These are phyloP conservation scores for Saussurea involucrata DNA, from an alignment of 129 eudicot species.

Conservation along the genomic window DNA sequence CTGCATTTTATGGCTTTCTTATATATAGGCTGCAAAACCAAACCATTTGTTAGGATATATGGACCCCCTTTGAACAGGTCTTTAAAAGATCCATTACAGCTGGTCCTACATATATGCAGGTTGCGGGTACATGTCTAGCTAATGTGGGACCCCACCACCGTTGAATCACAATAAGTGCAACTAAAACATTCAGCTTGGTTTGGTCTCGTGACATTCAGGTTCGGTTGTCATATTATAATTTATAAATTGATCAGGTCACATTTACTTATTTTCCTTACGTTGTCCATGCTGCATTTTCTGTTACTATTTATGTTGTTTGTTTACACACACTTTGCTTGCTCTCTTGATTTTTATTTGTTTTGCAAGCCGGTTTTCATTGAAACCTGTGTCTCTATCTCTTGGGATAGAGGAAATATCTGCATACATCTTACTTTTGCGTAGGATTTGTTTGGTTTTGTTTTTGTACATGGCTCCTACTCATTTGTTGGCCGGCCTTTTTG, in stretches of 20 bases:
- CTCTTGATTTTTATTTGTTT: background rate
- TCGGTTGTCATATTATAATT: background rate
- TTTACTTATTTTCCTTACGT: background rate
- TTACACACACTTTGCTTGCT: background rate
- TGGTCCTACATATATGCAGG: background rate
- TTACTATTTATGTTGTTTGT: background rate
- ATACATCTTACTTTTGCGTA: background rate
- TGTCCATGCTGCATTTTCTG: background rate
- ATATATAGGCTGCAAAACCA: background rate
- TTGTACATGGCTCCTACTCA: background rate
- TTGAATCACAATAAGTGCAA: background rate
- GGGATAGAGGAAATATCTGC: background rate
- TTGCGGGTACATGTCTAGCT: background rate
- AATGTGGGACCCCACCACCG: background rate
- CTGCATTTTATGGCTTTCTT: background rate
- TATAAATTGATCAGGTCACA: background rate
- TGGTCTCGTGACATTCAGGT: background rate
- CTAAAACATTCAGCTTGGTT: background rate
- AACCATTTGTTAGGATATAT: background rate
- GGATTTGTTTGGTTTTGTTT: background rate
- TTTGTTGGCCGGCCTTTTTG: too few relatives aligned
- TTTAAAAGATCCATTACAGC: background rate
- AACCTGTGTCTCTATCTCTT: background rate
- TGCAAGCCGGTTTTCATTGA: background rate
- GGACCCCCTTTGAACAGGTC: background rate